phyloP scores from a whole-genome alignment of 1,139 yeast genomes.

The Pichia inconspicua region DNA sequence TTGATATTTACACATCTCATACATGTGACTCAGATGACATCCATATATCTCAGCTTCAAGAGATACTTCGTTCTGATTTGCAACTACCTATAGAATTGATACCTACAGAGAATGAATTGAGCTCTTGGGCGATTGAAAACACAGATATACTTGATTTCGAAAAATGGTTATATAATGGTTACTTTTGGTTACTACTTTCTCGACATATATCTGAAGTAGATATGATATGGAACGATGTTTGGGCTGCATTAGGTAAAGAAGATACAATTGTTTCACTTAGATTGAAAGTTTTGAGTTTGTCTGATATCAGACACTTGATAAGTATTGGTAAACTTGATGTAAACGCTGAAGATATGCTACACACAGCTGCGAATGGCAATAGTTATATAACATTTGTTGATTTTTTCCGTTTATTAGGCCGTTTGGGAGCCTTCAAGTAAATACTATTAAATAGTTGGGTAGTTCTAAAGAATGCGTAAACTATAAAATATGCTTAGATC shows the following conservation, averaged over 20 bases:
- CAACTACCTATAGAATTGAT: conserved; percentile 19
- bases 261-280: neutral
- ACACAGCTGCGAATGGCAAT: conserved; percentile 32
- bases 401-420: conserved; percentile 38
- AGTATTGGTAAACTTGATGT: conserved; percentile 28
- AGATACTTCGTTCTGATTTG: conserved; percentile 9
- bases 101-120: conserved; percentile 20
- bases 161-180: conserved; percentile 32
- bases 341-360: conserved; percentile 36
- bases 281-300: conserved; percentile 24
- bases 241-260: conserved; percentile 16
- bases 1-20: conserved; percentile 11
- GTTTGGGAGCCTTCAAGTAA: conserved; percentile 31
- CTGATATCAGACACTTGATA: conserved; percentile 32
- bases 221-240: conserved; percentile 34
- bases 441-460: neutral
- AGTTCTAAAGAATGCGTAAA: neutral
- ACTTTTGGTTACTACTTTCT: conserved; percentile 31
- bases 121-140: conserved; percentile 22
- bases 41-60: neutral
- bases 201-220: conserved; percentile 32
- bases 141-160: conserved; percentile 37
- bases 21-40: conserved; percentile 10
- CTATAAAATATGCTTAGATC: conserved; percentile 85
- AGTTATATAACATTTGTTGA: conserved; percentile 32